Percentiles rank a stretch among this genome's conserved stretches.
phyloP scores from a whole-genome alignment of 306 rosid species.

The Dalbergia oliveri region DNA sequence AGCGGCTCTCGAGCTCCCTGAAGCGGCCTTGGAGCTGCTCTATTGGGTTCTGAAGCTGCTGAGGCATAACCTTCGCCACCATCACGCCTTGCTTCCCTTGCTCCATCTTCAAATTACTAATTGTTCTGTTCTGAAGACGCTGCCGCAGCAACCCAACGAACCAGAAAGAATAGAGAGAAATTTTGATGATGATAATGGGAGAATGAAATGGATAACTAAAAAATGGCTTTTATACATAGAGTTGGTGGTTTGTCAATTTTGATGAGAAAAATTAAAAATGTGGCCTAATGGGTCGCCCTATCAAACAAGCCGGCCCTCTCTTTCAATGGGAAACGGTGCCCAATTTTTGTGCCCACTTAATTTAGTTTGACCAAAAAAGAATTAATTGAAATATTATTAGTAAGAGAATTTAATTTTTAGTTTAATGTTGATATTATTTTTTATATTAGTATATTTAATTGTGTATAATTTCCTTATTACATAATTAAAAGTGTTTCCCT shows the following conservation, averaged over 20 bases:
- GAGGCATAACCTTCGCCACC: constrained; percentile 57
- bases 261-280: not conserved
- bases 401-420: no score
- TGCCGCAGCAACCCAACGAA: not conserved
- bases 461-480: no score
- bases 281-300: not conserved
- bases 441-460: no score
- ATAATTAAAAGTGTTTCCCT: no score
- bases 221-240: not conserved
- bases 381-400: no score
- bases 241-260: not conserved
- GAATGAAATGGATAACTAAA: not conserved
- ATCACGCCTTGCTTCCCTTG: constrained; percentile 68
- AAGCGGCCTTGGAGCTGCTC: constrained; percentile 70
- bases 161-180: not conserved
- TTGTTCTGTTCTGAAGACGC: not conserved
- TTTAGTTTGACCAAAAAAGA: no score
- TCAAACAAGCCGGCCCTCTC: not conserved
- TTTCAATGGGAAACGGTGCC: constrained; percentile 12
- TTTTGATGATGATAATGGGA: not conserved
- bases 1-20: constrained; percentile 70
- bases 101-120: constrained; percentile 53
- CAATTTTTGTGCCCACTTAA: not conserved
- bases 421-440: no score
- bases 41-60: constrained; percentile 77